These are phyloP conservation scores for Neopestalotiopsis sp. DNA, from an alignment of 2,329 filamentous ascomycete genomes.

Conservation along the genomic window DNA sequence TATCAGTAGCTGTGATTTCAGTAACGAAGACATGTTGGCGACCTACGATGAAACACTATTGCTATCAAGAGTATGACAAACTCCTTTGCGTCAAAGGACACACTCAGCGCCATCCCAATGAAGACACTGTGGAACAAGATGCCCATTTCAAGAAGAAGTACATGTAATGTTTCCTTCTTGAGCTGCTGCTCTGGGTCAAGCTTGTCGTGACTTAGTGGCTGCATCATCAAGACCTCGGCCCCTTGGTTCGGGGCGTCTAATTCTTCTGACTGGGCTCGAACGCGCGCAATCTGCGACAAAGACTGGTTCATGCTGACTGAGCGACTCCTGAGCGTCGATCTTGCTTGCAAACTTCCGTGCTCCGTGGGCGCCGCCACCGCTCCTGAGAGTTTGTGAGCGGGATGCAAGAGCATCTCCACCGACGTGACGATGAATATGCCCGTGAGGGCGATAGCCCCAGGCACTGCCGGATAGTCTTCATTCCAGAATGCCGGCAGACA, in stretches of 20 bases:
- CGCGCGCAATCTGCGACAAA: conserved; percentile 50
- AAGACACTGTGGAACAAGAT: conserved; percentile 69
- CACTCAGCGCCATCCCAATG: conserved; percentile 62
- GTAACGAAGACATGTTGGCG: too few species aligned
- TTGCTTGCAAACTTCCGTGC: background rate
- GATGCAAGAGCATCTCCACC: background rate
- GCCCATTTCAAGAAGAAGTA: conserved; percentile 67
- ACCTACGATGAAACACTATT: conserved; percentile 53
- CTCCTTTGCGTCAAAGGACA: conserved; percentile 51
- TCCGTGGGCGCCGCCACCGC: background rate
- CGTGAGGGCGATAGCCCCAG: conserved; percentile 50
- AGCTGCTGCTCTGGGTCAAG: conserved; percentile 29
- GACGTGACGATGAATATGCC: conserved; percentile 46
- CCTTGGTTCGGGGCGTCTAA: conserved; percentile 52
- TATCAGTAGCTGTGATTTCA: too few species aligned
- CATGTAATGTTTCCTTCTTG: conserved; percentile 62
- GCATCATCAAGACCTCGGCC: background rate
- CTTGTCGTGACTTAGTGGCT: background rate
- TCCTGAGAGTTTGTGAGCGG: background rate
- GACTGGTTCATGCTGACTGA: background rate
- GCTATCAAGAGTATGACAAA: conserved; percentile 61
- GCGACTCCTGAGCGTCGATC: background rate
- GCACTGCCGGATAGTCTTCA: conserved; percentile 50
- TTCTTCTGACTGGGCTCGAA: too few species aligned
- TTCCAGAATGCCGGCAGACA: conserved; percentile 52